Percentiles rank a stretch among this genome's conserved stretches.
Evolutionary conservation across 176 grass and related monocot genomes (phyloP).

Genomic region (Rhynchospora breviuscula): DNA sequence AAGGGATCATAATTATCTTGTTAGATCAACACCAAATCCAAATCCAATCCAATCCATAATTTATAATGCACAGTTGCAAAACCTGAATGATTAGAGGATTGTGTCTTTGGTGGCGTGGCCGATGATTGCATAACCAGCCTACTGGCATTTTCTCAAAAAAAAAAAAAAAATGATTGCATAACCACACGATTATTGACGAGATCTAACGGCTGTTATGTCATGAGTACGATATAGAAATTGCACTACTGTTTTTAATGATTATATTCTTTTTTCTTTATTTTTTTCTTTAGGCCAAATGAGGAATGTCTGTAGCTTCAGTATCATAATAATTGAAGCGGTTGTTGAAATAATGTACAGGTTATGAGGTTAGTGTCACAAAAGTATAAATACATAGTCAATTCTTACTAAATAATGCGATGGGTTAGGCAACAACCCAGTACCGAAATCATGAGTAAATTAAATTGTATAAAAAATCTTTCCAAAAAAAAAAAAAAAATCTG

Average conservation of each 20-base stretch:
- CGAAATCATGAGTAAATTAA: not conserved
- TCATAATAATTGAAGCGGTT: slow-evolving; percentile 3
- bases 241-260: not conserved
- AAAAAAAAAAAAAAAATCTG: too few species aligned
- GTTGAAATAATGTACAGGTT: not conserved
- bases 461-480: not conserved
- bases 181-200: not conserved
- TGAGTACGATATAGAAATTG: not conserved
- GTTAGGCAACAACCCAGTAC: not conserved
- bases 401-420: not conserved
- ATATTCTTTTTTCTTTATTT: not conserved
- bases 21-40: not conserved
- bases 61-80: not conserved
- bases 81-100: not conserved
- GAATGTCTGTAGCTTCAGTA: not conserved
- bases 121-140: not conserved
- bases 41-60: not conserved
- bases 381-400: not conserved
- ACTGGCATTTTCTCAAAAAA: too few species aligned
- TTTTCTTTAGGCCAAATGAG: not conserved
- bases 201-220: not conserved
- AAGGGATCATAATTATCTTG: not conserved
- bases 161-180: not conserved
- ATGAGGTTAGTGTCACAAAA: not conserved
- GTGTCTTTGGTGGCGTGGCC: not conserved